Base-by-base conservation (phyloP, 257 asterid genomes). In the Mitragyna speciosa region DNA sequence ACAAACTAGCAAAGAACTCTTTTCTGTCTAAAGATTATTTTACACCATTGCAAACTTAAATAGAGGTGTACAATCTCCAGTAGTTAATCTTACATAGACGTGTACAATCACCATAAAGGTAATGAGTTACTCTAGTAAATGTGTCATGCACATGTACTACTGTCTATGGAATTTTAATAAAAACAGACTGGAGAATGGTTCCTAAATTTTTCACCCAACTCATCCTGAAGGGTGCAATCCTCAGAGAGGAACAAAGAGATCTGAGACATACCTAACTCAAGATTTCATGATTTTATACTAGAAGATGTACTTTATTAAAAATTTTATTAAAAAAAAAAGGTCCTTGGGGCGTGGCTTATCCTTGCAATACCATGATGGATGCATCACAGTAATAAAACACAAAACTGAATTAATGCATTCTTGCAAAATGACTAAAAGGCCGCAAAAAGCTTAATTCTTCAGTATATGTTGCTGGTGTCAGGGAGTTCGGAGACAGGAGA, bases 11-110 rank as follows among this genome's bases (percentile, higher is more conserved):
- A 54, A 24, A 7, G 45, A 72, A 72, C 28, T 51, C 24, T 69
- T 52, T 30, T 26, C 39, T 76, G 61, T 26, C 61, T 24, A 72
- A 78, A 51, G 66, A 22, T 69, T 69, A 19, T 54, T 78, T 19
- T 48, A 56, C 19, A 61, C n/a, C 39, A 39, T 1, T 26, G 67
- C 41, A 69, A n/a, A 36, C 56, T 52, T n/a, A n/a, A n/a, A n/a
- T n/a, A n/a, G n/a, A n/a, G n/a, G n/a, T n/a, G n/a, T n/a, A n/a
- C n/a, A n/a, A n/a, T n/a, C n/a, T n/a, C n/a, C n/a, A n/a, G n/a
- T n/a, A n/a, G n/a, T n/a, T n/a, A n/a, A n/a, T 30, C 31, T 3
- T 33, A 31, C 14, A 33, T n/a, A 78, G 49, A 68, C 12, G 67
- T 4, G 11, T 15, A 75, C 6, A 17, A 31, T 26, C 41, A 30